Conservation (phyloP, 345 rosid genomes). For the Eucalyptus fibrosa region DNA sequence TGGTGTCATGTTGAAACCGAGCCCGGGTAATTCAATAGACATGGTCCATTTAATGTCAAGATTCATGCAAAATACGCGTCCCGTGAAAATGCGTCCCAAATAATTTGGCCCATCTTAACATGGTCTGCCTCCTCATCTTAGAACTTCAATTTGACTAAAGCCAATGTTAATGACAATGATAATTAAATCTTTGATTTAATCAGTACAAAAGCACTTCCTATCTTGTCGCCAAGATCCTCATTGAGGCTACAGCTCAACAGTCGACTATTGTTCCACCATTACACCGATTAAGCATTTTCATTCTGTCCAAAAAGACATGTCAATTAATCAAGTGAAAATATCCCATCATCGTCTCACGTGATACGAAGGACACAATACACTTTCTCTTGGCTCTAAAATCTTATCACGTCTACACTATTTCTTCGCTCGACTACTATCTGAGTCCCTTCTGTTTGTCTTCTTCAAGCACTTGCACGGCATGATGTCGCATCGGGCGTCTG, state of each 20-base stretch:
- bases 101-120: too few species aligned
- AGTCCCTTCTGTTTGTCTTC: neutral
- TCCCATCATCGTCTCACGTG: accelerated
- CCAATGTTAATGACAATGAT: neutral
- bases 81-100: too few species aligned
- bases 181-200: neutral
- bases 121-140: neutral
- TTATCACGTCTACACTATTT: neutral
- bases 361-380: neutral
- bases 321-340: neutral
- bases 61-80: too few species aligned
- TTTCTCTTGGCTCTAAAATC: neutral
- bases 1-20: too few species aligned
- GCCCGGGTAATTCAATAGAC: too few species aligned
- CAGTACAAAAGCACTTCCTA: neutral
- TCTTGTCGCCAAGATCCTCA: neutral
- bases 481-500: neutral
- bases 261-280: neutral
- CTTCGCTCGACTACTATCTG: neutral
- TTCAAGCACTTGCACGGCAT: neutral
- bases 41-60: too few species aligned
- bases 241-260: neutral
- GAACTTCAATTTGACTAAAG: neutral
- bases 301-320: neutral
- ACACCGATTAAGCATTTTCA: neutral